Evolutionary conservation across 768 basidiomycete species (phyloP).

Genomic region (Termitomyces sp.): DNA sequence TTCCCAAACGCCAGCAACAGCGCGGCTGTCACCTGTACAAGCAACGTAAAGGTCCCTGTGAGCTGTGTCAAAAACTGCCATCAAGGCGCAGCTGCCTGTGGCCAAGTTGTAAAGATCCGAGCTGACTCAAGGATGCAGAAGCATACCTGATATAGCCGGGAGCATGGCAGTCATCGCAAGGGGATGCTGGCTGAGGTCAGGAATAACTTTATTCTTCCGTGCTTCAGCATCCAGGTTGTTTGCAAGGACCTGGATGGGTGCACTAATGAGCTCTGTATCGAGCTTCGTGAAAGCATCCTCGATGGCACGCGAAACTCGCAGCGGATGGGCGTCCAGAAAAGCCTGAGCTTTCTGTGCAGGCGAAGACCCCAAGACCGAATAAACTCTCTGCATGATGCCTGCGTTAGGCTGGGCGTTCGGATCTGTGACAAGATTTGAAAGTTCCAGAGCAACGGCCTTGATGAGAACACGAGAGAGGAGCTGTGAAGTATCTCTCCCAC

Average conservation of each 20-base stretch:
- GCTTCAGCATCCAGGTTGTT: conserved; percentile 47
- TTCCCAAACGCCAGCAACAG: conserved; percentile 92
- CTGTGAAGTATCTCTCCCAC: conserved; percentile 77
- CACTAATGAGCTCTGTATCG: conserved; percentile 79
- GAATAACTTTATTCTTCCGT: conserved; percentile 45
- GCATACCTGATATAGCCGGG: conserved; percentile 72
- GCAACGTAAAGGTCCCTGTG: conserved; percentile 85
- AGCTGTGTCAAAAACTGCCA: conserved; percentile 83
- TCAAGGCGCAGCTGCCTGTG: conserved; percentile 83
- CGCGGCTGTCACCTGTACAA: conserved; percentile 89
- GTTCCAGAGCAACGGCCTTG: conserved; percentile 75
- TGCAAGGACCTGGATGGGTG: conserved; percentile 70
- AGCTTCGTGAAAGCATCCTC: conserved; percentile 73
- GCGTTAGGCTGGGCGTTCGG: conserved; percentile 23
- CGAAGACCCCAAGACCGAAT: conserved; percentile 32
- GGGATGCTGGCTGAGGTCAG: conserved; percentile 67
- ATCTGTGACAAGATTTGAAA: conserved; percentile 47
- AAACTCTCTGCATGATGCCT: conserved; percentile 30
- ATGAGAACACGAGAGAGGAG: conserved; percentile 82
- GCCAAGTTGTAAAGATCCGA: conserved; percentile 7
- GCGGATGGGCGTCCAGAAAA: conserved; percentile 36
- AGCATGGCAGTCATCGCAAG: conserved; percentile 67
- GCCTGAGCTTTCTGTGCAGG: conserved; percentile 17
- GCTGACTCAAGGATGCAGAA: background rate
- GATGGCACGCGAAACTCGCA: conserved; percentile 59